Evolutionary conservation across 108 stramenopile species (phyloP).

Genomic region (Cylindrotheca fusiformis): DNA sequence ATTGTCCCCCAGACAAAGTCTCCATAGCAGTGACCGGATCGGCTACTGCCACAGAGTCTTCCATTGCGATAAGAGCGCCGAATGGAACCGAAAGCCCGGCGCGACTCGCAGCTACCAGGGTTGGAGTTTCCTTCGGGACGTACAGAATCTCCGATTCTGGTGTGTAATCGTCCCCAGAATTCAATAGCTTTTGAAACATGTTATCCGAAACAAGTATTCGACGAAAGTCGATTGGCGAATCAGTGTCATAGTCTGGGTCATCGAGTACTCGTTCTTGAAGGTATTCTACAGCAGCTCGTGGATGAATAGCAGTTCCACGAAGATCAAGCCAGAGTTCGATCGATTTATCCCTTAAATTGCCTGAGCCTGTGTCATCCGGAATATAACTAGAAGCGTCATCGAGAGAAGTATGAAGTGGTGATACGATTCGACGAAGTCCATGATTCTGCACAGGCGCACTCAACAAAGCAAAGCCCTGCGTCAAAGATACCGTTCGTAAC

Average conservation of each 20-base stretch:
- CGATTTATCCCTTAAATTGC: neutral
- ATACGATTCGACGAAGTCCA: neutral
- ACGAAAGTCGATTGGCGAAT: conserved; percentile 7
- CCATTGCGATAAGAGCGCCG: conserved; percentile 17
- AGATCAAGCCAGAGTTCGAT: conserved; percentile 53
- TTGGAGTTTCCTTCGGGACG: conserved; percentile 2
- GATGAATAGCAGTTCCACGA: conserved; percentile 38
- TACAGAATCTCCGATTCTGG: conserved; percentile 16
- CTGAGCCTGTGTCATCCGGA: neutral
- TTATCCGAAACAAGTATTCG: conserved; percentile 26
- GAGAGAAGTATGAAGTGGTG: neutral
- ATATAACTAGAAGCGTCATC: neutral
- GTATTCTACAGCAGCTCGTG: conserved; percentile 25
- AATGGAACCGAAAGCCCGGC: conserved; percentile 21
- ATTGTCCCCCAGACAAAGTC: conserved; percentile 17
- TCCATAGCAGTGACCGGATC: conserved; percentile 16
- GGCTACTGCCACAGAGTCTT: conserved; percentile 14
- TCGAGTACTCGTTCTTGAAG: conserved; percentile 4
- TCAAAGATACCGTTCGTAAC: too few species aligned
- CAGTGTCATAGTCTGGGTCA: neutral
- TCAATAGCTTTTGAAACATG: conserved; percentile 18
- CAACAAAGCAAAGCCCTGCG: too few species aligned
- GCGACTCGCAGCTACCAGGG: conserved; percentile 3
- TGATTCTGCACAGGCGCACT: too few species aligned
- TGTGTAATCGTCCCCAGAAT: conserved; percentile 14